A percentile compares a stretch with the other conserved stretches of the same genome.
Evolutionary conservation across 192 early-diverging fungal species (phyloP).

Genomic region (Entomortierella lignicola): DNA sequence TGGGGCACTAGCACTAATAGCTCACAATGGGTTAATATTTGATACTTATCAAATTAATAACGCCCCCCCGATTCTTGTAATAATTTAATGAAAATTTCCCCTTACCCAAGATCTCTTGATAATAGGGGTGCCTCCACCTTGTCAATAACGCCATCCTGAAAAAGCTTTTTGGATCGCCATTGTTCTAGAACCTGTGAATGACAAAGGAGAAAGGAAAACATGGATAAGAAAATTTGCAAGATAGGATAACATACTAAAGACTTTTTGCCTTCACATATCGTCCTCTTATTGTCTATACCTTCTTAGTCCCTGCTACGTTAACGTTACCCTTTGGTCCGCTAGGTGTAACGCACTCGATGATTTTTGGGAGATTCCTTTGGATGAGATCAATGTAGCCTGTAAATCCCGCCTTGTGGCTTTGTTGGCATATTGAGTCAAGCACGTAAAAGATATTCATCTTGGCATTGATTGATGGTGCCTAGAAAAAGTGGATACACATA

Average conservation of each 20-base stretch:
- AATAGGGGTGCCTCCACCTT: conserved; percentile 53
- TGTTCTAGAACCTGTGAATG: conserved; percentile 26
- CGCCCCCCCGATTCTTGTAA: background rate
- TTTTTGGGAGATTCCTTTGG: conserved; percentile 52
- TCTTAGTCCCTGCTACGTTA: conserved; percentile 64
- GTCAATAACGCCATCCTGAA: conserved; percentile 36
- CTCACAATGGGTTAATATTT: no score
- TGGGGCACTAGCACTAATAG: conserved; percentile 11
- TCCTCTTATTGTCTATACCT: conserved; percentile 35
- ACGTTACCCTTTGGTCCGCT: conserved; percentile 62
- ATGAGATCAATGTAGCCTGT: conserved; percentile 63
- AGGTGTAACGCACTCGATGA: conserved; percentile 58
- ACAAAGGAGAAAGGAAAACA: background rate
- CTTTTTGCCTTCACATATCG: conserved; percentile 17
- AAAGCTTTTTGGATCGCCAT: conserved; percentile 26
- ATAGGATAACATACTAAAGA: no score
- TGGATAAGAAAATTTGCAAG: background rate
- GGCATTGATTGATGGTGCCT: conserved; percentile 60
- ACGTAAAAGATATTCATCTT: conserved; percentile 70
- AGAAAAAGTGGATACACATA: conserved; percentile 6
- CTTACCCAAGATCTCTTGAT: conserved; percentile 56
- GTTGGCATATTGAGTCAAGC: conserved; percentile 63
- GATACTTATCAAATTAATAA: background rate
- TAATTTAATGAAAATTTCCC: background rate
- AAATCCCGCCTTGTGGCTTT: conserved; percentile 58